Evolutionary conservation across 257 asterid genomes (phyloP).

Genomic region (Schizonepeta tenuifolia): DNA sequence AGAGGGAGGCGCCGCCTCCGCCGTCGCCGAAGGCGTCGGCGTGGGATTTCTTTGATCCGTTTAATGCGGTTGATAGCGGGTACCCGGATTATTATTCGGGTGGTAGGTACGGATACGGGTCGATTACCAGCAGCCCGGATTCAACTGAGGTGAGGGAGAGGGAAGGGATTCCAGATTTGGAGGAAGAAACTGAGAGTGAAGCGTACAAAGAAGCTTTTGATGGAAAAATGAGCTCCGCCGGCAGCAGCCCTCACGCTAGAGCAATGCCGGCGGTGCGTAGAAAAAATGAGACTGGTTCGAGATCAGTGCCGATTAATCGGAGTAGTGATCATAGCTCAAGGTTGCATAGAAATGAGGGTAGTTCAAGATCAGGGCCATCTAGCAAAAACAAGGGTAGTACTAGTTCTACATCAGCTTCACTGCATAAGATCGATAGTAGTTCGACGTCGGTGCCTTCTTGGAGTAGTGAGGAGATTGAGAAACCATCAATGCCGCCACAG

Average conservation of each 20-base stretch:
- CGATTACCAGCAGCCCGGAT: constrained; percentile 83
- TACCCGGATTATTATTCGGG: constrained; percentile 47
- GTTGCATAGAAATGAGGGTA: constrained; percentile 37
- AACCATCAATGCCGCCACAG: constrained; percentile 35
- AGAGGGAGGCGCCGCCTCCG: constrained; percentile 79
- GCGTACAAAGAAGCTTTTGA: constrained; percentile 46
- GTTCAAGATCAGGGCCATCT: constrained; percentile 44
- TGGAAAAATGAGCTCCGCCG: constrained; percentile 41
- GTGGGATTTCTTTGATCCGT: constrained; percentile 88
- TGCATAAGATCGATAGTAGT: constrained; percentile 38
- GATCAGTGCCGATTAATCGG: constrained; percentile 43
- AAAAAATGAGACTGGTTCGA: constrained; percentile 35
- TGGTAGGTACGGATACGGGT: constrained; percentile 48
- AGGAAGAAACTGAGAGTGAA: constrained; percentile 91
- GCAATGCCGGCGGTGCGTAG: constrained; percentile 33
- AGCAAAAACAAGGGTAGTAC: constrained; percentile 34
- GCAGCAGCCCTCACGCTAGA: constrained; percentile 38
- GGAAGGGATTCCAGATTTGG: constrained; percentile 98
- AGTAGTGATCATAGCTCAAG: constrained; percentile 33
- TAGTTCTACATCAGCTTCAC: constrained; percentile 38
- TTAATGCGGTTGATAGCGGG: constrained; percentile 56
- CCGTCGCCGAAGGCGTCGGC: constrained; percentile 77
- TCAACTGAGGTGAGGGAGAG: constrained; percentile 89
- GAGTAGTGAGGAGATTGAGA: constrained; percentile 52
- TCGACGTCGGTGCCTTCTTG: constrained; percentile 47